Evolutionary conservation across 495 filamentous ascomycete species (phyloP), one percentile per base, ranked within the genome.

Genomic region (Neurospora intermedia): DNA sequence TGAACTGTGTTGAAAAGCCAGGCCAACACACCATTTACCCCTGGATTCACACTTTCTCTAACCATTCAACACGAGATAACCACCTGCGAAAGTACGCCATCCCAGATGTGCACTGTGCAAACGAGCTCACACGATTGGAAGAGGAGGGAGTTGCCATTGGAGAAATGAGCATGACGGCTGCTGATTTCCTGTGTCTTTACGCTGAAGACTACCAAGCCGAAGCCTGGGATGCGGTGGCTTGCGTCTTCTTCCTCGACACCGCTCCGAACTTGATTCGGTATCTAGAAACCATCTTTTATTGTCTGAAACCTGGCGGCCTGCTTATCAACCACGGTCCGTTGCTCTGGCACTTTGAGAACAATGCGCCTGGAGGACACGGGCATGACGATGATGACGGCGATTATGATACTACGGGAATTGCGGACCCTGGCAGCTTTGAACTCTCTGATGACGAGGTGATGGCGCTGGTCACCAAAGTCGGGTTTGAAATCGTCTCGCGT

Each of bases 181-280:
- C 90, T 5, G 94, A 98, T 77, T 98, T 98, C 78, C 84, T 93
- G 69, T 88, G 91, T 6, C 77, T 92, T 4, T 98, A 99, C 81
- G 86, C 82, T 43, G 78, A 88, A 69, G 83, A 86, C 2, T 82
- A 84, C 20, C 86, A 92, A 69, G 81, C 81, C 39, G 87, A 85
- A 3, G 77, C 77, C 0, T 98, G 93, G 80, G 91, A 97, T 78
- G 94, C 90, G 1, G 94, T 99, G 3, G 89, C 91, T 1, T 92
- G 91, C 5, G 92, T 97, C 5, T 99, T 98, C 80, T 99, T 98
- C 84, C 91, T 99, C 41, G 96, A 99, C 80, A 99, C 96, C 5
- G 96, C 96, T 38, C 94, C 94, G 20, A 97, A 98, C 79, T 77
- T 98, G 38, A 91, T 98, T 71, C 87, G 89, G 11, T 98, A 98